Evolutionary conservation across 2,329 filamentous ascomycete species (phyloP).

Genomic region (Didymella sp.): DNA sequence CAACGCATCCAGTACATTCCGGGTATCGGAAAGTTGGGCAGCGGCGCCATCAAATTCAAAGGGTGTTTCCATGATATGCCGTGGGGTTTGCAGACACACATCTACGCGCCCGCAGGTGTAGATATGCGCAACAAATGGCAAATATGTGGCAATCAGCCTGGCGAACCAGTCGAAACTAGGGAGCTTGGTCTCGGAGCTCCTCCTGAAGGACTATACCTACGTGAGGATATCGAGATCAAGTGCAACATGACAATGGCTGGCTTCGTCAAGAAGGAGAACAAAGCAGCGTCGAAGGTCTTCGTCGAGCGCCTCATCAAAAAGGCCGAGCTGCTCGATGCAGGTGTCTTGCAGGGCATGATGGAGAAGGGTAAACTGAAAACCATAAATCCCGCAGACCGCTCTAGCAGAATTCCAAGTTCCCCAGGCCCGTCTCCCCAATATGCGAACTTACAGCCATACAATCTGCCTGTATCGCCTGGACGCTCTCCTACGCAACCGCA

Average conservation of each 20-base stretch:
- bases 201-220: slow-evolving; percentile 69
- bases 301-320: slow-evolving; percentile 73
- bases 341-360: slow-evolving; percentile 71
- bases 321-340: slow-evolving; percentile 71
- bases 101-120: slow-evolving; percentile 71
- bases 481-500: slow-evolving; percentile 26
- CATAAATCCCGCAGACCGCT: slow-evolving; percentile 56
- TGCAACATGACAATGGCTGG: slow-evolving; percentile 70
- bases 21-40: slow-evolving; percentile 69
- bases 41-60: slow-evolving; percentile 71
- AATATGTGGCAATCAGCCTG: slow-evolving; percentile 72
- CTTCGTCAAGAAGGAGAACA: slow-evolving; percentile 72
- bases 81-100: slow-evolving; percentile 74
- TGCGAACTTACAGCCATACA: slow-evolving; percentile 37
- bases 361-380: slow-evolving; percentile 69
- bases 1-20: slow-evolving; percentile 73
- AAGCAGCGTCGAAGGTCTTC: slow-evolving; percentile 71
- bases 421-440: slow-evolving; percentile 26
- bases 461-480: slow-evolving; percentile 38
- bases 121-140: slow-evolving; percentile 73
- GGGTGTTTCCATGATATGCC: slow-evolving; percentile 76
- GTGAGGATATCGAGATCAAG: slow-evolving; percentile 74
- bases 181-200: slow-evolving; percentile 72
- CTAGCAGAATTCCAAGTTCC: slow-evolving; percentile 12
- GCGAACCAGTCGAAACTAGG: slow-evolving; percentile 66